phyloP scores from a whole-genome alignment of 129 eudicot genomes.

The Saussurea involucrata region DNA sequence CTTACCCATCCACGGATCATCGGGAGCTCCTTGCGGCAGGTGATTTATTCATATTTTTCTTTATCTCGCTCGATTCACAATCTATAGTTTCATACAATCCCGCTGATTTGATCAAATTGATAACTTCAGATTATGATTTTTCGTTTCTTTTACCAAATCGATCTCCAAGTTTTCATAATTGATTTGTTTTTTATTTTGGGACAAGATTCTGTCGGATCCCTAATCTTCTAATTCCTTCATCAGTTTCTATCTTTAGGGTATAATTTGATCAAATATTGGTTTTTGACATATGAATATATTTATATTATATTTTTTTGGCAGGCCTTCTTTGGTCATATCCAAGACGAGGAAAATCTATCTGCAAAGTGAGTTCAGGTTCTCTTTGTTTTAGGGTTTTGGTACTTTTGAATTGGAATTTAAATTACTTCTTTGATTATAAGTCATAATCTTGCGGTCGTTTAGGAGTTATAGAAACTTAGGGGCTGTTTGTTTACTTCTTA shows the following conservation, averaged over 20 bases:
- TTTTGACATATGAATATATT: neutral
- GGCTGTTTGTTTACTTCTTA: too few relatives aligned
- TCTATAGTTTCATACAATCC: neutral
- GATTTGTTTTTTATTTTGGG: neutral
- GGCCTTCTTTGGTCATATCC: neutral
- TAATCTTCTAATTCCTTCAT: neutral
- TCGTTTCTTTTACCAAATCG: neutral
- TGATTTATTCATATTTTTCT: neutral
- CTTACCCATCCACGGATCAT: neutral
- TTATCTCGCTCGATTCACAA: neutral
- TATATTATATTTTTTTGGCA: neutral
- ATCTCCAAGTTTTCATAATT: neutral
- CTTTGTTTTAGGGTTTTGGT: neutral
- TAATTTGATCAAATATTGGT: neutral
- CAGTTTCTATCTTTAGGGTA: slow-evolving; percentile 3
- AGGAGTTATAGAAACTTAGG: neutral
- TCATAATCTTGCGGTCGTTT: neutral
- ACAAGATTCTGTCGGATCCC: neutral
- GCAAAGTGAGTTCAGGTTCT: neutral
- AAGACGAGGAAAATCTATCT: neutral
- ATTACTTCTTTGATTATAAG: neutral
- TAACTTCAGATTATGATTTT: neutral
- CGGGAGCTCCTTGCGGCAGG: slow-evolving; percentile 9
- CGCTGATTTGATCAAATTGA: neutral
- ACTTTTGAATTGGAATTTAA: neutral